Conservation (phyloP, 1,284 basidiomycete genomes). For the Psilocybe mexicana region DNA sequence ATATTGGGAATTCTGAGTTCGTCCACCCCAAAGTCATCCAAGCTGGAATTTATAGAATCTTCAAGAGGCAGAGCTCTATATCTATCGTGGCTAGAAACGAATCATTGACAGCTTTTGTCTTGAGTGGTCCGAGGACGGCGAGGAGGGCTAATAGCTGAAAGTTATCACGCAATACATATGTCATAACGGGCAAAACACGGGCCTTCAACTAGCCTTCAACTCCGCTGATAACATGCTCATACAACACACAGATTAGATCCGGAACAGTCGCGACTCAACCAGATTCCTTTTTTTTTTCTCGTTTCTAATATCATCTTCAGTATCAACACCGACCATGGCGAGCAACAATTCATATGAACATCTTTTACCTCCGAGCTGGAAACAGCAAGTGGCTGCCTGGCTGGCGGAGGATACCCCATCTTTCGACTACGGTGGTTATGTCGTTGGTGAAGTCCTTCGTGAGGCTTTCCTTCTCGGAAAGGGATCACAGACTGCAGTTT, state of each 20-base stretch:
- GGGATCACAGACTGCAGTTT: constrained; percentile 70
- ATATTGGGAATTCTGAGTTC: too few relatives aligned
- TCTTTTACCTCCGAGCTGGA: constrained; percentile 91
- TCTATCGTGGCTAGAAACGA: too few relatives aligned
- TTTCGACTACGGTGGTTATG: constrained; percentile 97
- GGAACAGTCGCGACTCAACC: not conserved
- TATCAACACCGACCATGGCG: constrained; percentile 24
- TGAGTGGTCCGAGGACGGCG: too few relatives aligned
- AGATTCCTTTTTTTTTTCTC: not conserved
- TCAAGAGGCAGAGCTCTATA: too few relatives aligned
- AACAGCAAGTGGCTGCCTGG: constrained; percentile 79
- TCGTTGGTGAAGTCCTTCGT: constrained; percentile 89
- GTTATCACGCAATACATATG: too few relatives aligned
- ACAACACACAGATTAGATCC: not conserved
- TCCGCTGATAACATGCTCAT: not conserved
- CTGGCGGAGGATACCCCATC: constrained; percentile 93
- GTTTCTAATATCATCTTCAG: not conserved
- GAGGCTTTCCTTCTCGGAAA: constrained; percentile 93
- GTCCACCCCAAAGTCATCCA: too few relatives aligned
- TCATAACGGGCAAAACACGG: too few relatives aligned
- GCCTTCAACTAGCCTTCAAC: not conserved
- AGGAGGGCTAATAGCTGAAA: too few relatives aligned
- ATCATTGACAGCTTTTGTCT: too few relatives aligned
- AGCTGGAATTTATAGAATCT: too few relatives aligned
- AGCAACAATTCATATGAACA: constrained; percentile 55